These are phyloP conservation scores for Bipolaris bicolor DNA, from an alignment of 2,329 filamentous ascomycete species.

Conservation along the genomic window DNA sequence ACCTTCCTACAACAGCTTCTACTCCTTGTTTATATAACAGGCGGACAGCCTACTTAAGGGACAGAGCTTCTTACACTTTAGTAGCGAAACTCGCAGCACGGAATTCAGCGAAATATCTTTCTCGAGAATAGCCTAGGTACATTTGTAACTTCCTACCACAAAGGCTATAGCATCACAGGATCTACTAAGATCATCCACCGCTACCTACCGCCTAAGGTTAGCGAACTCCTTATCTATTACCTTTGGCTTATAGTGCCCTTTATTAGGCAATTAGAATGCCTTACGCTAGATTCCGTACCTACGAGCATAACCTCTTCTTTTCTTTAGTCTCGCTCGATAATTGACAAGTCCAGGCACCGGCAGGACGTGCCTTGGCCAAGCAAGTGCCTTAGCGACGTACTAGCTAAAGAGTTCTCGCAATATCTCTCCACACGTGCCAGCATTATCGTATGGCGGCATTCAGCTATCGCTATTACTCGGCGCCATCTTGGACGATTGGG, in stretches of 20 bases:
- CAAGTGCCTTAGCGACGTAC: conserved; percentile 1
- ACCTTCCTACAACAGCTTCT: background rate
- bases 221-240: background rate
- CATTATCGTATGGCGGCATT: background rate
- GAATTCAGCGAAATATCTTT: background rate
- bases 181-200: background rate
- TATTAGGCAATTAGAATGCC: background rate
- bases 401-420: conserved; percentile 1
- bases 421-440: background rate
- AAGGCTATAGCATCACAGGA: background rate
- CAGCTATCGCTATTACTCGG: conserved; percentile 2
- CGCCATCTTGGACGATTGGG: conserved; percentile 1
- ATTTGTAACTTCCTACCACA: background rate
- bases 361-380: background rate
- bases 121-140: background rate
- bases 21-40: background rate
- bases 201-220: background rate
- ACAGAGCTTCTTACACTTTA: conserved; percentile 1
- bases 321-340: conserved; percentile 1
- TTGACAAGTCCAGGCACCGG: background rate
- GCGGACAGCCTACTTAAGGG: background rate
- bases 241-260: too few relatives aligned
- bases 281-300: background rate
- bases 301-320: background rate
- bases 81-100: background rate